Conservation (phyloP, 345 rosid genomes). For the Euclidium syriacum region DNA sequence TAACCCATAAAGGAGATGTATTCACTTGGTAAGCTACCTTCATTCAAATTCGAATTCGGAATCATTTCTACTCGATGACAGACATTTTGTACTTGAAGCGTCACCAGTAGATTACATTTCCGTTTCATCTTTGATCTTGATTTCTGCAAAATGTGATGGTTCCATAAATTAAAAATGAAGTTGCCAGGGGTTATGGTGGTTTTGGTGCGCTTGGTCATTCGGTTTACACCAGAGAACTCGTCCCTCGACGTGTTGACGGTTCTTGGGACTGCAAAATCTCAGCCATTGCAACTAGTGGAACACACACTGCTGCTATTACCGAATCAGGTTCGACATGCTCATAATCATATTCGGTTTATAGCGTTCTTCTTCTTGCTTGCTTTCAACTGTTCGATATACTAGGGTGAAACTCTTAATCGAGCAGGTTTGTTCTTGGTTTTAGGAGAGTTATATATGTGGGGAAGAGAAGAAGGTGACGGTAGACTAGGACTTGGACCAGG, state of each 20-base stretch:
- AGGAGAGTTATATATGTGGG: conserved; percentile 91
- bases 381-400: not conserved
- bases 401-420: not conserved
- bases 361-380: not conserved
- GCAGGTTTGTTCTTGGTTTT: conserved; percentile 4
- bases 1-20: conserved; percentile 57
- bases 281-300: conserved; percentile 76
- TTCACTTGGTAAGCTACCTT: conserved; percentile 66
- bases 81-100: not conserved
- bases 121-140: not conserved
- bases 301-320: conserved; percentile 78
- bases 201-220: conserved; percentile 94
- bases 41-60: not conserved
- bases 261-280: conserved; percentile 46
- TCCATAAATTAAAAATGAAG: conserved; percentile 42
- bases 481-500: conserved; percentile 93
- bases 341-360: not conserved
- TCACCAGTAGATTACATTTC: not conserved
- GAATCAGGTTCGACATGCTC: conserved; percentile 51
- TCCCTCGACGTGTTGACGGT: conserved; percentile 81
- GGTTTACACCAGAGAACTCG: conserved; percentile 76
- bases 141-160: conserved; percentile 26
- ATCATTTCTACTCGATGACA: not conserved
- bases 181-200: conserved; percentile 91
- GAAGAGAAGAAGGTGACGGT: conserved; percentile 95